Evolutionary conservation across 1,284 basidiomycete genomes (phyloP).

Genomic region (Ceratobasidium sp.): DNA sequence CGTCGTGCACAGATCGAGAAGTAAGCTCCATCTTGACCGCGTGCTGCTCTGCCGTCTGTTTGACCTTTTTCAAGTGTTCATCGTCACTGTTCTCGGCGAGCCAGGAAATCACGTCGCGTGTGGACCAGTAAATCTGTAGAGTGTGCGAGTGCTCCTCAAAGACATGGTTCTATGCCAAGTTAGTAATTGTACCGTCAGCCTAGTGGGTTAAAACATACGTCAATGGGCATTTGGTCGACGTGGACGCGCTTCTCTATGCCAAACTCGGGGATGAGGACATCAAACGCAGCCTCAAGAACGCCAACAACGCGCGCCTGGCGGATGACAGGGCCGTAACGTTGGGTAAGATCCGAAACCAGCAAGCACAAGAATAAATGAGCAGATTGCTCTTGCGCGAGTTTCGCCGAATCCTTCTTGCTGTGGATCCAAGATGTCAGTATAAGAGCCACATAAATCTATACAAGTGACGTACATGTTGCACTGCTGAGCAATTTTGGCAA

Average conservation of each 20-base stretch:
- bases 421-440: conserved; percentile 39
- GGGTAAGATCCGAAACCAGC: conserved; percentile 90
- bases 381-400: conserved; percentile 94
- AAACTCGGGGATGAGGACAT: conserved; percentile 92
- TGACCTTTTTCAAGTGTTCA: conserved; percentile 90
- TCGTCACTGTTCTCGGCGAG: conserved; percentile 94
- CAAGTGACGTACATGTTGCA: conserved; percentile 83
- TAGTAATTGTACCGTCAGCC: conserved; percentile 38
- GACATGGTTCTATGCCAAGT: conserved; percentile 74
- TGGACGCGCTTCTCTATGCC: conserved; percentile 98
- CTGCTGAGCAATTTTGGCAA: conserved; percentile 96
- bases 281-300: conserved; percentile 95
- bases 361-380: conserved; percentile 94
- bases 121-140: conserved; percentile 91
- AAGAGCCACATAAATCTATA: neutral
- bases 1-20: conserved; percentile 80
- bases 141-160: conserved; percentile 92
- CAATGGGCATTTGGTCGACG: conserved; percentile 98
- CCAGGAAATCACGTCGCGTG: conserved; percentile 90
- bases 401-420: conserved; percentile 89
- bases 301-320: conserved; percentile 92
- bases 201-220: conserved; percentile 60
- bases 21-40: conserved; percentile 86
- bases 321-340: conserved; percentile 93
- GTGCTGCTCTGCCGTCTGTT: conserved; percentile 84